Evolutionary conservation across 257 asterid species (phyloP), one percentile per base, ranked within the genome.

Genomic region (Paulownia fortunei): DNA sequence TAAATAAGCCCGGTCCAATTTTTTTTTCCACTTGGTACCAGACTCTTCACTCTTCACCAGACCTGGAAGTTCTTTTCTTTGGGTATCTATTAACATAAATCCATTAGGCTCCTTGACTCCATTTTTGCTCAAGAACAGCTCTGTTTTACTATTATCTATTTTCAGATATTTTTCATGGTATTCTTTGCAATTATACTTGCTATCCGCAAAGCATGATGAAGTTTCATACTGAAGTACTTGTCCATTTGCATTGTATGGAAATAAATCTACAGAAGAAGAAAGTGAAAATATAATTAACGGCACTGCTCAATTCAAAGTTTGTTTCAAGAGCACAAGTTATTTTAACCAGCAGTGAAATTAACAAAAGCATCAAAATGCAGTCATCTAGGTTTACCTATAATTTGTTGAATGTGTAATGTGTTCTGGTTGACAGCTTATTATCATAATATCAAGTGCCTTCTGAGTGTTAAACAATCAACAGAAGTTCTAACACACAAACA

Each of bases 201-300:
- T 84, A 78, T 92, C 97, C 76, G 86, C 81, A 81, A 85, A 64
- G 83, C 89, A 62, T 26, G 96, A 88, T 41, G 92, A 89, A 70
- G 90, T 78, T 74, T 94, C 99, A 24, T 85, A 92, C 69, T 90
- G 93, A 79, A 91, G 81, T 72, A 89, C 84, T 86, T 93, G 94
- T 74, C 95, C 98, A 60, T 75, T 88, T 30, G 94, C 69, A 76
- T 83, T 79, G 44, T 52, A 69, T 15, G 97, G 91, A 62, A 82
- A 73, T 41, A 76, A 63, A 75, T 92, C 97, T 94, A 85, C 71
- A 79, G n/a, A 63, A 58, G 34, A 69, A 68, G 39, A 79, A 41
- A 52, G 24, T 46, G 12, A 16, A 36, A 34, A 46, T 23, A 58
- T 6, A 26, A n/a, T 15, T 13, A n/a, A 18, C 16, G 61, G 19